phyloP scores from a whole-genome alignment of 1,284 basidiomycete genomes.

The Phellopilus nigrolimitatus region DNA sequence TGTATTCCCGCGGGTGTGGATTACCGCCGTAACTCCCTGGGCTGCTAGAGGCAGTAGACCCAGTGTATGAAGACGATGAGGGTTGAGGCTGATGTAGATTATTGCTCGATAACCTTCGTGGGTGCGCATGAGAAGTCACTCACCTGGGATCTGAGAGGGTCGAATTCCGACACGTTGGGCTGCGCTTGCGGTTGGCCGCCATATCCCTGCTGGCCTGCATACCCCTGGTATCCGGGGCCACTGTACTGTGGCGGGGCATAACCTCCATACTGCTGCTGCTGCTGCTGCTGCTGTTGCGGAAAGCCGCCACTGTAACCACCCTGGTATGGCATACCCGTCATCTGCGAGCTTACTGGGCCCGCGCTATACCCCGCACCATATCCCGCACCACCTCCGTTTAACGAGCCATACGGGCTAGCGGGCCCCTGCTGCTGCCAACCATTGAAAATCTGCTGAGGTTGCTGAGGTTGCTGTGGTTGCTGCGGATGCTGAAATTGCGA shows the following conservation, averaged over 20 bases:
- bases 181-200: conserved; percentile 21
- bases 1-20: conserved; percentile 50
- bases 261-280: conserved; percentile 26
- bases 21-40: conserved; percentile 24
- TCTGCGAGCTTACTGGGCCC: conserved; percentile 33
- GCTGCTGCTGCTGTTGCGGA: conserved; percentile 24
- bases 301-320: conserved; percentile 30
- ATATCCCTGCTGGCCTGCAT: conserved; percentile 12
- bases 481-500: conserved; percentile 22
- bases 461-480: conserved; percentile 13
- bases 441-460: conserved; percentile 14
- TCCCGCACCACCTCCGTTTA: conserved; percentile 35
- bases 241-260: conserved; percentile 16
- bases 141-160: conserved; percentile 20
- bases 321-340: conserved; percentile 27
- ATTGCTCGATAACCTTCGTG: conserved; percentile 52
- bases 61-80: conserved; percentile 24
- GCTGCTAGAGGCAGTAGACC: conserved; percentile 11
- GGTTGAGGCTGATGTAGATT: conserved; percentile 33
- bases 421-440: conserved; percentile 20
- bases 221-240: conserved; percentile 19
- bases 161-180: conserved; percentile 21
- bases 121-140: conserved; percentile 34
- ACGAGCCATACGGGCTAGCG: conserved; percentile 30
- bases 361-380: conserved; percentile 28